Conservation (phyloP, 805 yeast genomes). For the Ogataea nitratoaversa region DNA sequence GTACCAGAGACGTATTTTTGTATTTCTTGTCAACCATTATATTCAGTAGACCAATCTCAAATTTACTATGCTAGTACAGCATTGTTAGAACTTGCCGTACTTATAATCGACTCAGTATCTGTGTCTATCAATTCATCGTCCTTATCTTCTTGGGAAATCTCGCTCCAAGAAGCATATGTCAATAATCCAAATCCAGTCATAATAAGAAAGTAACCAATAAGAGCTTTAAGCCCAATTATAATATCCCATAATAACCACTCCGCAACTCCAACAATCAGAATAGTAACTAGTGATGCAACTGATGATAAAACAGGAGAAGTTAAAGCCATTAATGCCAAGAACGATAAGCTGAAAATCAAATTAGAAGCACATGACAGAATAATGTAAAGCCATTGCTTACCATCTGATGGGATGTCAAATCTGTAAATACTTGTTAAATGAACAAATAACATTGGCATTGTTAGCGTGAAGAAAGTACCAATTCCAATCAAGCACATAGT, state of each 20-base stretch:
- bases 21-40: too few species aligned
- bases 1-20: too few species aligned
- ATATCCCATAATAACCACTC: slow-evolving; percentile 70
- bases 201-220: slow-evolving; percentile 67
- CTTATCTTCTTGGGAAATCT: slow-evolving; percentile 42
- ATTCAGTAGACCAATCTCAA: too few species aligned
- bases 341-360: slow-evolving; percentile 63
- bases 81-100: slow-evolving; percentile 5
- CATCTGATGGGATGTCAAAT: slow-evolving; percentile 47
- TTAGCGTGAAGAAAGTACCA: slow-evolving; percentile 46
- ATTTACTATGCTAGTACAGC: too few species aligned
- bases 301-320: slow-evolving; percentile 83
- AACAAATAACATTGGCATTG: slow-evolving; percentile 43
- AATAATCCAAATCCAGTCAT: slow-evolving; percentile 65
- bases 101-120: slow-evolving; percentile 30
- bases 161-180: slow-evolving; percentile 63
- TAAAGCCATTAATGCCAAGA: slow-evolving; percentile 73
- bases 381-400: slow-evolving; percentile 41
- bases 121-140: slow-evolving; percentile 31
- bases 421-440: slow-evolving; percentile 54
- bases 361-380: slow-evolving; percentile 56
- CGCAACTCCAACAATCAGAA: slow-evolving; percentile 70
- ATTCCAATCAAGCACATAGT: slow-evolving; percentile 66
- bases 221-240: slow-evolving; percentile 48
- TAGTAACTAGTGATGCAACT: slow-evolving; percentile 59